Evolutionary conservation across 139 green algal species (phyloP), one percentile per base, ranked within the genome.

Genomic region (Tetraselmis striata): DNA sequence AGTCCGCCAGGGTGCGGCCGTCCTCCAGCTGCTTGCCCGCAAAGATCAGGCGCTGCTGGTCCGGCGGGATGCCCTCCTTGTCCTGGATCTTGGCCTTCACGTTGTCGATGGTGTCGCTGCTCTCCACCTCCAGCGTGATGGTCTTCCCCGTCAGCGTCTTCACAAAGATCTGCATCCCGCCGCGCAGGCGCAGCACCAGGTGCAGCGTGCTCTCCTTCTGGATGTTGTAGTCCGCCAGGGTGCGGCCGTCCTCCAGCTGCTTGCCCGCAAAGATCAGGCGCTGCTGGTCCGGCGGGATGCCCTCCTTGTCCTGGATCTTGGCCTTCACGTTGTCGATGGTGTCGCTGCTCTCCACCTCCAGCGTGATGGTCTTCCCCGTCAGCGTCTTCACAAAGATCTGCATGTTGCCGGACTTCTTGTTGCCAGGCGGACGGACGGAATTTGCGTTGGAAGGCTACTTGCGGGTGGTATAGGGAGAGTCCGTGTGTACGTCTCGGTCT

Each of bases 11-110:
- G 24, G 95, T 98, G 86, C 95, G 92, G 31, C 95, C 95, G 80
- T 98, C 95, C 90, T 98, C 95, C 83, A 98, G 93, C 92, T 98
- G 95, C 92, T 98, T 98, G 88, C 95, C 95, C 27, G 95, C 95
- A 82, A 98, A 98, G 84, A 98, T 98, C 75, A 98, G 90, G 74
- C 95, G 92, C 92, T 98, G 95, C 93, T 98, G 95, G 91, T 98
- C 95, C 32, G 95, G 95, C 11, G 95, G 95, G 82, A 98, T 97
- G 78, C 94, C 94, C 76, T 92, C 89, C 85, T 92, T 91, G 80
- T 91, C 87, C 86, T 92, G 89, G 67, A 92, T 91, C 82, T 92
- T 91, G 29, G 89, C 82, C 80, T 84, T 80, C 26, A 87, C 84
- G 59, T 80, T 86, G 77, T 96, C 93, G 45, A 67, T 67, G 18